phyloP scores from a whole-genome alignment of 1,284 basidiomycete genomes.

The Ceratobasidium sp. region DNA sequence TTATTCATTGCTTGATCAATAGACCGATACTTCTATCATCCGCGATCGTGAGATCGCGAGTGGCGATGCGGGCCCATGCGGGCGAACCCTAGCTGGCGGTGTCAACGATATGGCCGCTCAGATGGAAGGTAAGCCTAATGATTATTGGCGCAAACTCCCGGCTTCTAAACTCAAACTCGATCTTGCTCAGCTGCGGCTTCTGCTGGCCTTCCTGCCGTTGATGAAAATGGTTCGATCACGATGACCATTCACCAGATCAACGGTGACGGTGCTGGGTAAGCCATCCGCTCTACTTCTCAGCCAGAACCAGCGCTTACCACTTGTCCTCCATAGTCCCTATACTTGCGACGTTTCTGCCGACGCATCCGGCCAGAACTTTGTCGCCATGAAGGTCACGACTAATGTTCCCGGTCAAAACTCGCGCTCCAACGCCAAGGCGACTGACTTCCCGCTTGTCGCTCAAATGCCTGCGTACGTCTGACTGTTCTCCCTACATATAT shows the following conservation, averaged over 20 bases:
- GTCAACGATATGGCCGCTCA: conserved; percentile 43
- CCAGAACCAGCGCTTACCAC: not conserved
- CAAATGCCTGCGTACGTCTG: conserved; percentile 41
- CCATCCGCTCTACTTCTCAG: not conserved
- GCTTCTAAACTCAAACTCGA: not conserved
- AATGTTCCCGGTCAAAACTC: conserved; percentile 44
- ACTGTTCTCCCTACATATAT: not conserved
- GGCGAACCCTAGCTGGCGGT: conserved; percentile 43
- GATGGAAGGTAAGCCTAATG: conserved; percentile 39
- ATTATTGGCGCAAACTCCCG: not conserved
- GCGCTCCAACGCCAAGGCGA: conserved; percentile 43
- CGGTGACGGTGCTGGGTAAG: conserved; percentile 32
- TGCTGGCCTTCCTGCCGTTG: conserved; percentile 19
- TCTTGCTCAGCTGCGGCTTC: conserved; percentile 5
- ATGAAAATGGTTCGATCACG: not conserved
- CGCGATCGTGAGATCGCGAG: not conserved
- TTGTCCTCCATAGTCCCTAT: not conserved
- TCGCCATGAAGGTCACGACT: conserved; percentile 42
- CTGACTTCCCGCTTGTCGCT: conserved; percentile 43
- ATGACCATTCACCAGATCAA: conserved; percentile 30
- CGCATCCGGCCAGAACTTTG: conserved; percentile 43
- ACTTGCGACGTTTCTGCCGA: conserved; percentile 33
- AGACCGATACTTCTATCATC: conserved; percentile 44
- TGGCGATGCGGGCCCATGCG: conserved; percentile 3
- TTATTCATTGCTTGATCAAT: not conserved